Percentiles rank a stretch among this genome's conserved stretches.
phyloP scores from a whole-genome alignment of 208 protist species.

The Leptomonas seymouri region DNA sequence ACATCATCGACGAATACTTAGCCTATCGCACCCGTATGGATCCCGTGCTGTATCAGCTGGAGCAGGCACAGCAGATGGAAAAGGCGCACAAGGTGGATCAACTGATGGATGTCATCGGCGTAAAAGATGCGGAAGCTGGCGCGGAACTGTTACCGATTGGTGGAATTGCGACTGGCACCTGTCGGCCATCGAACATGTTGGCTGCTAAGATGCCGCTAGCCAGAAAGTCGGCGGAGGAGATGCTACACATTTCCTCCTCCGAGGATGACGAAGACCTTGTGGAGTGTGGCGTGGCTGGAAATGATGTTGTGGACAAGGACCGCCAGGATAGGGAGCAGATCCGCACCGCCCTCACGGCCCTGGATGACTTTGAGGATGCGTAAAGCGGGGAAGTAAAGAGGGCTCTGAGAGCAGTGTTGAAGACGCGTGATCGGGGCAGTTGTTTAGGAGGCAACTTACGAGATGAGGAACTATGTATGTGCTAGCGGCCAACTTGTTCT shows the following conservation, averaged over 20 bases:
- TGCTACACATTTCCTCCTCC: conserved; percentile 27
- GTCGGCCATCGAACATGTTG: neutral
- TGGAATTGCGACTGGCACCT: neutral
- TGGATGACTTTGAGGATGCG: conserved; percentile 89
- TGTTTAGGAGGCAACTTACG: too few relatives aligned
- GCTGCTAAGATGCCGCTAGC: neutral
- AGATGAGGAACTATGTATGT: too few relatives aligned
- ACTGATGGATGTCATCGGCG: conserved; percentile 60
- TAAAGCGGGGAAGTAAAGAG: conserved; percentile 23
- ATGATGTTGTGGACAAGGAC: conserved; percentile 32
- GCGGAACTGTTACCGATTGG: conserved; percentile 16
- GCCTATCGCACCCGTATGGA: conserved; percentile 72
- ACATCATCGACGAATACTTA: conserved; percentile 69
- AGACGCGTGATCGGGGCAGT: too few relatives aligned
- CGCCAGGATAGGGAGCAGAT: conserved; percentile 59
- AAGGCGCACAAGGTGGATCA: conserved; percentile 49
- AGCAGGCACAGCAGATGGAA: conserved; percentile 45
- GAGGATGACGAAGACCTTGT: conserved; percentile 38
- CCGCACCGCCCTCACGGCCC: conserved; percentile 68
- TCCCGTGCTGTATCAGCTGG: conserved; percentile 59
- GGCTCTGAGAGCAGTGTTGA: too few relatives aligned
- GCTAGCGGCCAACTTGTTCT: too few relatives aligned
- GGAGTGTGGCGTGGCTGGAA: conserved; percentile 15
- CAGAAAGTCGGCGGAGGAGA: conserved; percentile 9
- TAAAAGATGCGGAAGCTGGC: conserved; percentile 17